Evolutionary conservation across 495 filamentous ascomycete species (phyloP), one percentile per base, ranked within the genome.

Genomic region (Neohortaea acidophila): DNA sequence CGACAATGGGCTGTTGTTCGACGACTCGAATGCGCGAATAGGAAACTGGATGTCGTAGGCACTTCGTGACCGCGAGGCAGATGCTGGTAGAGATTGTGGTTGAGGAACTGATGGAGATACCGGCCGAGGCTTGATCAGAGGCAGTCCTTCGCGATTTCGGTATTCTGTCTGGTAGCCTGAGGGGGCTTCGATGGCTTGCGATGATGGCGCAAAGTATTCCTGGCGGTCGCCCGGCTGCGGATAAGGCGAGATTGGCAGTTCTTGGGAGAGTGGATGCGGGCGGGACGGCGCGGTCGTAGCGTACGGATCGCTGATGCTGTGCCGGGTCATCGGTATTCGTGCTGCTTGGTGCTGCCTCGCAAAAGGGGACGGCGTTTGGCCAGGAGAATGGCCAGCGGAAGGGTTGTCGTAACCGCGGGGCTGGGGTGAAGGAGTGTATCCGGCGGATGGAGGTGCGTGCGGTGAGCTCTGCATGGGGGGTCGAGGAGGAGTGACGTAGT

Each of bases 91-190:
- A 14, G 36, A 38, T 18, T 11, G 9, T 2, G 25, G 19, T 8
- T 26, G 35, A 26, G 46, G 15, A n/a, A 41, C 41, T 5, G 12
- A 72, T 20, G 78, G 75, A 34, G 76, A 82, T 23, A 76, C 61
- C 4, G 66, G 66, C 19, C 69, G 65, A 27, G 58, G 58, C 21
- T 58, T 56, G 45, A 54, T 54, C 11, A 58, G 42, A 5, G 40
- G 46, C 6, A 52, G 48, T 4, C 54, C 21, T 7, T 58, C 51
- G 11, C 43, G 18, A 15, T 18, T 27, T 3, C 15, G 26, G 21
- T 36, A 38, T 20, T 44, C 34, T 10, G 50, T 18, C 20, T 42
- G 38, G 17, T 43, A 26, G 8, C 40, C 39, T n/a, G 46, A 13
- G 5, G 42, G 23, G 30, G 50, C 44, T 12, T 40, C n/a, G n/a